Evolutionary conservation across 2,329 filamentous ascomycete genomes (phyloP), one percentile per base, ranked within the genome.

Genomic region (Xylariaceae sp.): DNA sequence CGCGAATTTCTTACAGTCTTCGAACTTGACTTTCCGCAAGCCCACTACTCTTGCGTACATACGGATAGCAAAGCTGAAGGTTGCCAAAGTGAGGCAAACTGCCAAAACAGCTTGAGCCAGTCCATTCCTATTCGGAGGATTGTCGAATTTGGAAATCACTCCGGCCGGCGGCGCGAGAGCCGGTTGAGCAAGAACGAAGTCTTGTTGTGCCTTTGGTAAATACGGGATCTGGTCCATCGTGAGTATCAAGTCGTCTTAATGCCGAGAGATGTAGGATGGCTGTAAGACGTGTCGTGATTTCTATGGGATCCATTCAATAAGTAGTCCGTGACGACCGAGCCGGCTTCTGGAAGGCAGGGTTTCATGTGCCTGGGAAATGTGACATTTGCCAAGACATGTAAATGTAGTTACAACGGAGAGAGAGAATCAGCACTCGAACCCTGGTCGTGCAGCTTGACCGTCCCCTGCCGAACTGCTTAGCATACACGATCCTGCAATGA

Each of bases 141-240:
- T 43, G 24, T 41, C 36, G 28, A 47, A 48, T 19, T 48, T 40
- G 11, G 48, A 24, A 8, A 24, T 28, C 16, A 41, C 15, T 19
- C 42, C 42, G 4, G 13, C 4, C 3, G 46, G 48, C 11, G 48
- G 29, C 18, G 43, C 37, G 8, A 51, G 46, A 33, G 46, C 48
- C 31, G 48, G 43, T 8, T 42, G 4, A 19, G 33, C 33, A 19
- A 35, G 33, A 17, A 35, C 8, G 4, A 19, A 8, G 15, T 35
- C 33, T 28, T 49, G 44, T 38, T 43, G 28, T 29, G 41, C 46
- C 34, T 46, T 46, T 7, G 46, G 46, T 11, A 49, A 41, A 29
- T 46, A 49, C 30, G 46, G 46, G 34, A 49, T 41, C 19, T 37
- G 13, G 19, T 49, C 46, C 46, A 49, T 49, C 32, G 38, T 17